Conservation (phyloP, 1,284 basidiomycete genomes). For the Ganoderma boninense region DNA sequence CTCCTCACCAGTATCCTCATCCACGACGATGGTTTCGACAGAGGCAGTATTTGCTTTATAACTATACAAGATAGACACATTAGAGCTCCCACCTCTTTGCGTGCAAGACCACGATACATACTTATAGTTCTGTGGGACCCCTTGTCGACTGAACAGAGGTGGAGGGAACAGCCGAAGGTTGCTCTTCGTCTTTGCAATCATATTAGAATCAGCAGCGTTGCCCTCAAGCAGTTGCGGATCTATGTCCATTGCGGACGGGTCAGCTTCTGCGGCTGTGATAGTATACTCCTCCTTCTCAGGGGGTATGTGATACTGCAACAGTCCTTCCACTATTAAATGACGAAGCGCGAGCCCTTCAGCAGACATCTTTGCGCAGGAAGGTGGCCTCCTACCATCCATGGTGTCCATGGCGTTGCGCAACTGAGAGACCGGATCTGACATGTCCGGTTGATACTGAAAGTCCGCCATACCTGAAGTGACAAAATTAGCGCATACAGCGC, state of each 20-base stretch:
- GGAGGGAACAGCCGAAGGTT: conserved; percentile 82
- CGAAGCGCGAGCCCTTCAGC: too few species aligned
- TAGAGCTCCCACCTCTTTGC: neutral
- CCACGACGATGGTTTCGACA: conserved; percentile 66
- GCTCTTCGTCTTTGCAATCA: conserved; percentile 41
- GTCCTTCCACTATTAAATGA: conserved; percentile 67
- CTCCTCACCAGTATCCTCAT: conserved; percentile 83
- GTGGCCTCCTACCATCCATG: conserved; percentile 74
- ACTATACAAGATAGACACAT: conserved; percentile 47
- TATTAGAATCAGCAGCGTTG: conserved; percentile 10
- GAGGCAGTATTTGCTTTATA: conserved; percentile 83
- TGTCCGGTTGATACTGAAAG: conserved; percentile 85
- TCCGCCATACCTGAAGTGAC: conserved; percentile 83
- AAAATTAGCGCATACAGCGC: conserved; percentile 8
- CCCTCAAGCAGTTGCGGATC: conserved; percentile 44
- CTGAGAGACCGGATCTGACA: conserved; percentile 72
- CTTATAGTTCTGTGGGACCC: conserved; percentile 83
- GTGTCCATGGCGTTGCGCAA: conserved; percentile 77
- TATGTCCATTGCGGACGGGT: conserved; percentile 44
- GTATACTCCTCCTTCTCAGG: conserved; percentile 72
- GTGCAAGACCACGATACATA: conserved; percentile 42
- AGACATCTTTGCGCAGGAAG: neutral
- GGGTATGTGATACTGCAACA: conserved; percentile 73
- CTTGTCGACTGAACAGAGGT: conserved; percentile 83
- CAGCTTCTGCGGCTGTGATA: conserved; percentile 31